Evolutionary conservation across 169 alveolate species (phyloP), one percentile per base, ranked within the genome.

Genomic region (Plasmodium inui): DNA sequence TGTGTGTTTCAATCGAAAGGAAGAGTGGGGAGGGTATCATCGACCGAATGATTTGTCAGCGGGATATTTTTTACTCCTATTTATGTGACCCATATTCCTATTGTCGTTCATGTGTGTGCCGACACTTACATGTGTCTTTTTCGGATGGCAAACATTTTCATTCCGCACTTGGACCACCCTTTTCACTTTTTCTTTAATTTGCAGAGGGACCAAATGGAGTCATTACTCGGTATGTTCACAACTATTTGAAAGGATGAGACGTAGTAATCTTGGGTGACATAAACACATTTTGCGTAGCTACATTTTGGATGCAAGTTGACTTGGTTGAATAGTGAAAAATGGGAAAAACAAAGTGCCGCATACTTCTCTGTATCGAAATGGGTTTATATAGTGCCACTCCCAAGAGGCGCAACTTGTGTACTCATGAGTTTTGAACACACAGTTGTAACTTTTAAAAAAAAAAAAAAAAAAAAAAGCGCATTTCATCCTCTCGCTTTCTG

Each of bases 141-240:
- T 50, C 74, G 17, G 28, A 14, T 3, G n/a, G 34, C 22, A 8
- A 22, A 28, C 5, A 32, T 85, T 46, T 50, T 22, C 26, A 39
- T 84, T 9, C 28, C 76, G 10, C 34, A 44, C 39, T 50, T 73
- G 22, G 30, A 61, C n/a, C 46, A 73, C 50, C 50, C 74, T 85
- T n/a, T 82, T 82, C 44, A 17, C 28, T 67, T 67, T 67, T 67
- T 19, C 71, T 82, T 72, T 76, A 73, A 73, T 85, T 85, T 74
- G 61, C 80, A 85, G 93, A 85, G 79, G 79, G 84, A 76, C 32
- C 93, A 85, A 85, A 1, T 85, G 82, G 93, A 85, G 78, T 28
- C 44, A 50, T 28, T 85, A 73, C 34, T 85, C 41, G 84, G 93
- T 85, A 85, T 9, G 44, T 53, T 37, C 50, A 73, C 46, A 50